Base-by-base conservation (phyloP, 768 basidiomycete species). In the Leucocoprinus birnbaumii region DNA sequence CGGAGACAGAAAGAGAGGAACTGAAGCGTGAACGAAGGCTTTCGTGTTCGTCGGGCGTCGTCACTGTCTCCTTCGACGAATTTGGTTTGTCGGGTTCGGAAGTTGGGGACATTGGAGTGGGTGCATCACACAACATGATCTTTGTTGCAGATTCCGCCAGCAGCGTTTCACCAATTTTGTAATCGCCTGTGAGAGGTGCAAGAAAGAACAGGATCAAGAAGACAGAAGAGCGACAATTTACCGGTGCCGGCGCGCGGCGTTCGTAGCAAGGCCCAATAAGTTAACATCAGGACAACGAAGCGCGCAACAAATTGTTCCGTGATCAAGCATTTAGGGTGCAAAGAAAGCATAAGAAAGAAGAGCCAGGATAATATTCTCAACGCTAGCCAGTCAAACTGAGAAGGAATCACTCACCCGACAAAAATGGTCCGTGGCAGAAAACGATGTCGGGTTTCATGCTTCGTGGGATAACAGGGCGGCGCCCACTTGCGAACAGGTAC, bases 341-440 rank as follows among this genome's bases (percentile, higher is more conserved):
- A 11, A 11, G 11, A 5, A 31, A 31, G 31, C 31, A 11, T 31
- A 5, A 5, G 11, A 31, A 31, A 5, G 11, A 5, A 31, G 11
- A 31, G 31, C 31, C 31, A 31, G 5, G 11, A n/a, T n/a, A 31
- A 31, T 31, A 31, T 5, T 31, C 11, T 5, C 31, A 11, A 31
- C n/a, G n/a, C n/a, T n/a, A n/a, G n/a, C 11, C 31, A 31, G 31
- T 31, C 31, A 31, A 31, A 5, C 31, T 31, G 31, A 31, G 5
- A 31, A 35, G 19, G 42, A 57, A 8, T 34, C 48, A 59, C 67
- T 52, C 55, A 77, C 83, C 82, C 63, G 70, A 68, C 31, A 85
- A 69, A 69, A 86, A 86, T 7, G 84, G 85, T 2, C 81, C 81
- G 63, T 86, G 83, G 55, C 80, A 85, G 61, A 86, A 86, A 10